These are phyloP conservation scores for Hyphopichia fennica DNA, from an alignment of 1,139 yeast genomes.

Conservation along the genomic window DNA sequence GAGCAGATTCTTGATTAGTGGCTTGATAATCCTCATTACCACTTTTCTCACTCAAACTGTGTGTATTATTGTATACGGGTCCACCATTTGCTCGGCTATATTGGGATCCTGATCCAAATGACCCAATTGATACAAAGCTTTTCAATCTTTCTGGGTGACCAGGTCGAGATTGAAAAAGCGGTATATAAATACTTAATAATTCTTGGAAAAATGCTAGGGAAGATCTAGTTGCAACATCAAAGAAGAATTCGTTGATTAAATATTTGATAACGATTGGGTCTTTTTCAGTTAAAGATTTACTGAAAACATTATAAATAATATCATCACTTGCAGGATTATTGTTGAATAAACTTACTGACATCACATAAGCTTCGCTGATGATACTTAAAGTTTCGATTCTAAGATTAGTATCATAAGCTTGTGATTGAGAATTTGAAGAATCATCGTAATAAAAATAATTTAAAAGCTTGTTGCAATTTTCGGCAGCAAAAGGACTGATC, in stretches of 20 bases:
- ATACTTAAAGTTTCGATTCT: conserved; percentile 43
- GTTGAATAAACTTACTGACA: conserved; percentile 32
- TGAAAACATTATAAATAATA: conserved; percentile 28
- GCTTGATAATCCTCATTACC: neutral
- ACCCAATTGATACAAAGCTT: conserved; percentile 23
- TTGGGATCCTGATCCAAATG: conserved; percentile 13
- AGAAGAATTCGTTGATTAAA: conserved; percentile 30
- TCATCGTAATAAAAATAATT: conserved; percentile 43
- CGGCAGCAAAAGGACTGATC: conserved; percentile 53
- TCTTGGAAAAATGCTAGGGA: conserved; percentile 25
- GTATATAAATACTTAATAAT: conserved; percentile 16
- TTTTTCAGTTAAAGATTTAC: conserved; percentile 24
- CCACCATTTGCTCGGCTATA: conserved; percentile 3
- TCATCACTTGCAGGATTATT: conserved; percentile 24
- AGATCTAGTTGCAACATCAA: conserved; percentile 23
- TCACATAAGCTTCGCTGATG: conserved; percentile 41
- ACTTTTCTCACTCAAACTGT: conserved; percentile 2
- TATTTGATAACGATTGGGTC: conserved; percentile 34
- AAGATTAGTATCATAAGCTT: conserved; percentile 21
- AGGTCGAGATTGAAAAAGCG: conserved; percentile 11
- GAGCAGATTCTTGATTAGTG: neutral
- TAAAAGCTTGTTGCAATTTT: conserved; percentile 45
- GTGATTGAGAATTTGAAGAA: conserved; percentile 13
- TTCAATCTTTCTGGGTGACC: conserved; percentile 12
- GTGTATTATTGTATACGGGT: conserved; percentile 1